Conservation (phyloP, 2,329 filamentous ascomycete genomes). For the Falciphora oryzae region DNA sequence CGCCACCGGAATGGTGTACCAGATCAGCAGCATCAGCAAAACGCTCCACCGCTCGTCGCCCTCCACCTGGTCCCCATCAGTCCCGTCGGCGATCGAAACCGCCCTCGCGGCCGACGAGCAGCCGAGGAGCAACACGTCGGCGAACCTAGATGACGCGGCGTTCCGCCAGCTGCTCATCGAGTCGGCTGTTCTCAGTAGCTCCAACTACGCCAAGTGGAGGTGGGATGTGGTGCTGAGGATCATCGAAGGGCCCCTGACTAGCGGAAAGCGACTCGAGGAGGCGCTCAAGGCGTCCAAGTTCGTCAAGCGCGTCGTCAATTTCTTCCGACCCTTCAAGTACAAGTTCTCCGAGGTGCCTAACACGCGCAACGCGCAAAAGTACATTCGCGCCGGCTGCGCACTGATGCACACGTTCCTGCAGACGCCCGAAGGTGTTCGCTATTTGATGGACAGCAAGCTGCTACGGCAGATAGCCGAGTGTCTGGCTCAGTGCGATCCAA, state of each 20-base stretch:
- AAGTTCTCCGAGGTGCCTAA: slow-evolving; percentile 87
- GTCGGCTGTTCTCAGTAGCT: slow-evolving; percentile 79
- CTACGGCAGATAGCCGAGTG: slow-evolving; percentile 93
- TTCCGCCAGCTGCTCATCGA: slow-evolving; percentile 65
- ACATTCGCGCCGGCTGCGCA: slow-evolving; percentile 83
- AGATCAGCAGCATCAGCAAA: slow-evolving; percentile 94
- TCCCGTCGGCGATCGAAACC: slow-evolving; percentile 1
- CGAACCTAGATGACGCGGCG: slow-evolving; percentile 53
- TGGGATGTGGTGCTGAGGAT: slow-evolving; percentile 90
- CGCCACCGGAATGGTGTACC: slow-evolving; percentile 88
- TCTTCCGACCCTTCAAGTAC: slow-evolving; percentile 95
- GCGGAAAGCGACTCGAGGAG: slow-evolving; percentile 87
- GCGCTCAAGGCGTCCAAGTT: slow-evolving; percentile 94
- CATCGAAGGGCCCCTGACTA: slow-evolving; percentile 87
- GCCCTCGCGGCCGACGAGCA: slow-evolving; percentile 42
- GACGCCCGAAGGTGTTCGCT: slow-evolving; percentile 76
- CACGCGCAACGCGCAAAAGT: slow-evolving; percentile 89
- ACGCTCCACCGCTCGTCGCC: slow-evolving; percentile 78
- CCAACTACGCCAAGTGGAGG: slow-evolving; percentile 93
- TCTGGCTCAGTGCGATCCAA: slow-evolving; percentile 86
- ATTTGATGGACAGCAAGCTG: slow-evolving; percentile 86
- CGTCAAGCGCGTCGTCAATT: slow-evolving; percentile 88
- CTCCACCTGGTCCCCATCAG: slow-evolving; percentile 32
- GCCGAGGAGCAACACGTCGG: slow-evolving; percentile 42
- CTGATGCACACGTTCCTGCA: slow-evolving; percentile 82